phyloP scores from a whole-genome alignment of 2,329 filamentous ascomycete species.

The Thermomyces lanuginosus region DNA sequence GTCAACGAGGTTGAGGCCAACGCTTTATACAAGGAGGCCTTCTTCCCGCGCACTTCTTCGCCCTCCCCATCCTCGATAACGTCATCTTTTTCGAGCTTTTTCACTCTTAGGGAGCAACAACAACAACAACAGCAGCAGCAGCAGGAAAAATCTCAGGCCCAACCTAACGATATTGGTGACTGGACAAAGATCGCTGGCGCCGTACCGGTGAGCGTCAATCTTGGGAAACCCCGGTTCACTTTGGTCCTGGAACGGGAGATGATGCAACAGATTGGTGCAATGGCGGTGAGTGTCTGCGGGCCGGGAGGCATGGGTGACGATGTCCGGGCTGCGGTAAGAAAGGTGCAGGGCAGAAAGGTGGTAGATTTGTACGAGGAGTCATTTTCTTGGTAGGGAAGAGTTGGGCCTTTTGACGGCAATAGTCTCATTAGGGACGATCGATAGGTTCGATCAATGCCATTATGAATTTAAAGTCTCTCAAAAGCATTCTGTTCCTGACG shows the following conservation, averaged over 20 bases:
- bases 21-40: too few relatives aligned
- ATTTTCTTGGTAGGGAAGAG: conserved; percentile 32
- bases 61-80: conserved; percentile 1
- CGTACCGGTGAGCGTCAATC: conserved; percentile 4
- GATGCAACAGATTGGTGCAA: conserved; percentile 59
- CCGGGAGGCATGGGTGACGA: conserved; percentile 56
- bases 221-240: conserved; percentile 5
- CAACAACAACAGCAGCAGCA: neutral
- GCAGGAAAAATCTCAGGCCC: neutral
- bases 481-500: too few relatives aligned
- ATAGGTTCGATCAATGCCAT: too few relatives aligned
- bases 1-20: too few relatives aligned
- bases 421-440: too few relatives aligned
- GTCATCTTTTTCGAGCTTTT: neutral
- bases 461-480: too few relatives aligned
- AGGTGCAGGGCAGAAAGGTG: conserved; percentile 40
- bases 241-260: conserved; percentile 48
- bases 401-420: neutral
- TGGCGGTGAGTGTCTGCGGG: conserved; percentile 63
- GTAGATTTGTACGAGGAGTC: conserved; percentile 60
- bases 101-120: neutral
- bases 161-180: conserved; percentile 3
- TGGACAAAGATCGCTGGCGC: conserved; percentile 5
- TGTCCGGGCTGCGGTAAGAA: conserved; percentile 46
- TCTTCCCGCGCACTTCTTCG: too few relatives aligned